Evolutionary conservation across 495 filamentous ascomycete genomes (phyloP).

Genomic region (Wilcoxina mikolae): DNA sequence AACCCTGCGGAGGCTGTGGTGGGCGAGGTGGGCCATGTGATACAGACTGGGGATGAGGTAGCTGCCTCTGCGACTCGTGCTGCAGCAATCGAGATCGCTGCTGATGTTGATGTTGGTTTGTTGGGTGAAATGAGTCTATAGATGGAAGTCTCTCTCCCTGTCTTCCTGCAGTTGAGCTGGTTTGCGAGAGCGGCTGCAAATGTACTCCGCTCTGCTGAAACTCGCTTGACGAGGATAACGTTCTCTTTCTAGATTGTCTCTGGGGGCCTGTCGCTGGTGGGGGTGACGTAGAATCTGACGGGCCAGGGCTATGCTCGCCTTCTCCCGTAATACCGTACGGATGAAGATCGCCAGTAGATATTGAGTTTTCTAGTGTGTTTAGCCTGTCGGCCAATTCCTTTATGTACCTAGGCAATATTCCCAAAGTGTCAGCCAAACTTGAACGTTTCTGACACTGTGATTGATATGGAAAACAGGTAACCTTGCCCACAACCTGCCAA

Average conservation of each 20-base stretch:
- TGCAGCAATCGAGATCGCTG: conserved; percentile 31
- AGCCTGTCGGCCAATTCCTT: conserved; percentile 88
- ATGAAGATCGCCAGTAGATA: conserved; percentile 29
- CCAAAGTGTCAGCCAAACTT: conserved; percentile 3
- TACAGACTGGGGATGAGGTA: conserved; percentile 23
- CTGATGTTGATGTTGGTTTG: conserved; percentile 31
- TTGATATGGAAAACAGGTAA: neutral
- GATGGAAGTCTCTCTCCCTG: conserved; percentile 24
- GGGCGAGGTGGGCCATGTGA: neutral
- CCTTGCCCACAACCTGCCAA: neutral
- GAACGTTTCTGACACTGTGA: conserved; percentile 5
- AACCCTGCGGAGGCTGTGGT: conserved; percentile 4
- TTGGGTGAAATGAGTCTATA: conserved; percentile 28
- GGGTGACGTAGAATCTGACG: conserved; percentile 28
- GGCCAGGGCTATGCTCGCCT: conserved; percentile 26
- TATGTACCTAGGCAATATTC: conserved; percentile 52
- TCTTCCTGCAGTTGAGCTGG: conserved; percentile 16
- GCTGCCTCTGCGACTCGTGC: conserved; percentile 30
- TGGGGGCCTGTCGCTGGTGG: conserved; percentile 16
- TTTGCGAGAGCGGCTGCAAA: conserved; percentile 25
- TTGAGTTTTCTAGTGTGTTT: conserved; percentile 53
- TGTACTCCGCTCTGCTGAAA: conserved; percentile 22
- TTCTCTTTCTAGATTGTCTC: conserved; percentile 20
- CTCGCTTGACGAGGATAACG: conserved; percentile 26
- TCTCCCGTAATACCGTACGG: conserved; percentile 24